phyloP scores from a whole-genome alignment of 441 rosid species.

The Euphorbia celastroides region DNA sequence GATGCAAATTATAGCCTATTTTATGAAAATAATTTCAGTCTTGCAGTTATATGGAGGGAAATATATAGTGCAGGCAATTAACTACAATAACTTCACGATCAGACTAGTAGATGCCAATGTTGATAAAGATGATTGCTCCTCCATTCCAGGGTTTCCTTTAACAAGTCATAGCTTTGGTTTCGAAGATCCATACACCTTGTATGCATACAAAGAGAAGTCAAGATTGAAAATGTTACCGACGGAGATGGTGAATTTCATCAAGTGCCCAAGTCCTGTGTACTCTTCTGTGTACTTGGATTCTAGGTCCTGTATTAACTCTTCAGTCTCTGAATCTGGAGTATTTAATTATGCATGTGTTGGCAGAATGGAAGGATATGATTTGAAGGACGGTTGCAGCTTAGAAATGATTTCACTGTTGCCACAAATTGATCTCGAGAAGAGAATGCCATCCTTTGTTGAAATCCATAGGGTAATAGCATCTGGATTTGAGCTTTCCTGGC shows the following conservation, averaged over 20 bases:
- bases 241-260: not conserved
- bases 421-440: not conserved
- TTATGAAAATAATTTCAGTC: not conserved
- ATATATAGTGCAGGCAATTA: not conserved
- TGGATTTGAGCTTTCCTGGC: slow-evolving; percentile 18
- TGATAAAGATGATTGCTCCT: not conserved
- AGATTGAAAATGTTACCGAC: not conserved
- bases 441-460: not conserved
- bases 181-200: not conserved
- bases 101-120: not conserved
- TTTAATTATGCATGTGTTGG: not conserved
- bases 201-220: not conserved
- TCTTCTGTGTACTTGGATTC: not conserved
- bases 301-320: not conserved
- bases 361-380: not conserved
- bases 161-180: not conserved
- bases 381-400: not conserved
- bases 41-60: not conserved
- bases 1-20: not conserved
- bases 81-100: not conserved
- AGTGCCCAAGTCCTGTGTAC: not conserved
- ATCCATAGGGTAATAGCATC: not conserved
- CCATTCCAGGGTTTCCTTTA: not conserved
- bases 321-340: not conserved
- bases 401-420: not conserved